Evolutionary conservation across 2,329 filamentous ascomycete species (phyloP).

Genomic region (Aspergillus sp.): DNA sequence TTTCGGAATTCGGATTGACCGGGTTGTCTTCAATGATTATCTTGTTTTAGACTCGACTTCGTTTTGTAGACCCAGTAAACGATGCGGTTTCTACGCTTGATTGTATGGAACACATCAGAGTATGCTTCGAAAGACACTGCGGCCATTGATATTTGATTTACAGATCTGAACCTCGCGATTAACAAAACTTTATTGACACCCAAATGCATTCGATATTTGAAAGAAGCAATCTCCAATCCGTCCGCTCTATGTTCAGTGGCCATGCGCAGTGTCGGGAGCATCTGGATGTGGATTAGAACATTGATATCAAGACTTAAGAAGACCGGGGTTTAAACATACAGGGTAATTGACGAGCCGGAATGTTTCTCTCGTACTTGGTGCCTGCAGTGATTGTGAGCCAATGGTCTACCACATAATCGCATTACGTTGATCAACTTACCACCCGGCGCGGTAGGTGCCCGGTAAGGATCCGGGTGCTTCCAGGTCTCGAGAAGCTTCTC

Average conservation of each 20-base stretch:
- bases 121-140: no score
- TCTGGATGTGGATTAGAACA: conserved; percentile 13
- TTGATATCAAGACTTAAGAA: background rate
- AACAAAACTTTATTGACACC: no score
- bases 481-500: conserved; percentile 85
- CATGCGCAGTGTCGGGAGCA: conserved; percentile 6
- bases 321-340: conserved; percentile 58
- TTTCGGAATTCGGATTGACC: conserved; percentile 7
- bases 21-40: conserved; percentile 1
- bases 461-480: conserved; percentile 97
- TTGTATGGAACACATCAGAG: no score
- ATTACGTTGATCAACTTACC: conserved; percentile 56
- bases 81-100: no score
- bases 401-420: background rate
- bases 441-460: conserved; percentile 85
- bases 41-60: background rate
- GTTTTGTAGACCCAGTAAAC: background rate
- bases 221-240: background rate
- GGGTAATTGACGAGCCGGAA: conserved; percentile 75
- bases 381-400: conserved; percentile 51
- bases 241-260: background rate
- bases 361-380: conserved; percentile 93
- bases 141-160: no score
- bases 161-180: no score
- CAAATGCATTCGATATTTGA: no score